A percentile compares a stretch with the other conserved stretches of the same genome.
These are phyloP conservation scores for Rhypophila decipiens DNA, from an alignment of 495 filamentous ascomycete genomes.

Conservation along the genomic window DNA sequence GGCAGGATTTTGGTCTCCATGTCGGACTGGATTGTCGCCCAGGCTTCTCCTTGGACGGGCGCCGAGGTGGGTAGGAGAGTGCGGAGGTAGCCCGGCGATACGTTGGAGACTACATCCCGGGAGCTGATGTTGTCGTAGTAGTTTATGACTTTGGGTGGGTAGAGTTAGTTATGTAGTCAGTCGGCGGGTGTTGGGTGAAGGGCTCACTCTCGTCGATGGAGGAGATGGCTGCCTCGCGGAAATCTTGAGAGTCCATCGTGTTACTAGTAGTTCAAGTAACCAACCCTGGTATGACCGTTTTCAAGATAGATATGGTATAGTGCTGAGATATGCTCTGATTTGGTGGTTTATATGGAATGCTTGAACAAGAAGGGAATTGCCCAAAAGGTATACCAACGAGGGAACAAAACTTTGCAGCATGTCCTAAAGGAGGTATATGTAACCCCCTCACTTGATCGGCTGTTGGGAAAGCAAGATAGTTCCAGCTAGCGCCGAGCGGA, in stretches of 20 bases:
- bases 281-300: no score
- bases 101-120: slow-evolving; percentile 66
- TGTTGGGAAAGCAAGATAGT: no score
- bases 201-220: slow-evolving; percentile 78
- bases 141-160: slow-evolving; percentile 55
- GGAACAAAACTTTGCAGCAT: no score
- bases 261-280: no score
- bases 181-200: neutral
- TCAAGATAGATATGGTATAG: no score
- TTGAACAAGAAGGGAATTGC: no score
- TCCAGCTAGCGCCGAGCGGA: no score
- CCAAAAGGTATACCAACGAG: no score
- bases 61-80: slow-evolving; percentile 69
- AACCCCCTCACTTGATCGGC: no score
- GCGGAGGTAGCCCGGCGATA: slow-evolving; percentile 81
- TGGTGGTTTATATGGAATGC: no score
- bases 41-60: slow-evolving; percentile 68
- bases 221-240: slow-evolving; percentile 71
- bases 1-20: slow-evolving; percentile 87
- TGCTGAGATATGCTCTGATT: no score
- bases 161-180: slow-evolving; percentile 6
- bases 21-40: slow-evolving; percentile 76
- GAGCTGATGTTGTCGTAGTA: slow-evolving; percentile 74
- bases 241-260: slow-evolving; percentile 87
- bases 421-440: no score